Base-by-base conservation (phyloP, 176 grass and related monocot genomes). In the Avena insularis region DNA sequence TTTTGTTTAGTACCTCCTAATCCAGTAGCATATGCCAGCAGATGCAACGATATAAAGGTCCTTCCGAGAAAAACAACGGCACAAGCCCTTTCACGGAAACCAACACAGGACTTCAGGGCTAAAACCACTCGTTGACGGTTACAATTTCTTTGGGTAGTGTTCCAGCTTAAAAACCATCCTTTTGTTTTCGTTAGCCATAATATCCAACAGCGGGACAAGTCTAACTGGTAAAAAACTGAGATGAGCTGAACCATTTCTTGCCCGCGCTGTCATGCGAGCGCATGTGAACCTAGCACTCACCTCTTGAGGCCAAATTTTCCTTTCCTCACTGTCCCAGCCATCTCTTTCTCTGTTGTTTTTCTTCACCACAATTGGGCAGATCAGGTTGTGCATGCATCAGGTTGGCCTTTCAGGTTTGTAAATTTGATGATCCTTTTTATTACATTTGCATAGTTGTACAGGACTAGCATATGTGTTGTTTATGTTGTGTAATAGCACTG, bases 41-140 rank as follows among this genome's bases (percentile, higher is more conserved):
- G 14, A 78, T 88, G 16, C 38, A 84, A 74, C 6, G 16, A 58
- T 88, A 68, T n/a, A 61, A 61, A 79, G 15, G 65, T 72, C 38
- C 53, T 71, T 50, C 47, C 15, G 27, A 33, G 7, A 56, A 10
- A 35, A 35, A 81, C 13, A 81, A 81, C 23, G 3, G 38, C 79
- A 81, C 21, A 10, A 29, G 57, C 4, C 60, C 40, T 16, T 64
- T 49, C 43, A 49, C 12, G 56, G 14, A 63, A 66, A 57, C 53
- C 9, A 77, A 20, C 12, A 36, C 9, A 78, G 16, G 31, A 78
- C 54, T 78, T 57, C 29, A 4, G 16, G 50, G 25, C 15, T 17
- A 50, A 75, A 23, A 46, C 72, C 1, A 64, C 61, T 64, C 3
- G 35, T 38, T 2, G 31, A 78, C 0, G 2, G 58, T 25, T 78